phyloP scores from a whole-genome alignment of 441 rosid species.

The Adansonia madagascariensis region DNA sequence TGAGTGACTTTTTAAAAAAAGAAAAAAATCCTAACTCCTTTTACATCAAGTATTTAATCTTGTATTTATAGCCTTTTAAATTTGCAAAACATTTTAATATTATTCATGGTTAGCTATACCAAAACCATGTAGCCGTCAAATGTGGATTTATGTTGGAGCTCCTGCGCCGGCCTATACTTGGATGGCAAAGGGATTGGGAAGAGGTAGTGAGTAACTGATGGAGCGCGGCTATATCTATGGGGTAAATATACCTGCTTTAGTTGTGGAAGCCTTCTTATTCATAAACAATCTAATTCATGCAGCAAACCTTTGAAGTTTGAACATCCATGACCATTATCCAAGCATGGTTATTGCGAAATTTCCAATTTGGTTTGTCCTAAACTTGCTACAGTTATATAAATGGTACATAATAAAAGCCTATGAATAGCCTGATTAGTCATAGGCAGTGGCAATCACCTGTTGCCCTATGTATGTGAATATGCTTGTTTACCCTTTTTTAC shows the following conservation, averaged over 20 bases:
- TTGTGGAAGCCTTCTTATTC: neutral
- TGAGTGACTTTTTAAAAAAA: neutral
- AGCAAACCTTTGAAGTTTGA: neutral
- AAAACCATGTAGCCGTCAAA: neutral
- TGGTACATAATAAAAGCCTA: neutral
- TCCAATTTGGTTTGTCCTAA: neutral
- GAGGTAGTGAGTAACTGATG: neutral
- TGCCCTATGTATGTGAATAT: neutral
- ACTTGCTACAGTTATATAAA: neutral
- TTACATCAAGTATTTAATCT: neutral
- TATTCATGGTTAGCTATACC: neutral
- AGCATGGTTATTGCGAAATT: neutral
- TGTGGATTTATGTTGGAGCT: neutral
- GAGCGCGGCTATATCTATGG: neutral
- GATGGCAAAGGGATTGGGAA: neutral
- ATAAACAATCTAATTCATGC: neutral
- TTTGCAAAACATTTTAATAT: neutral
- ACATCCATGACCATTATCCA: neutral
- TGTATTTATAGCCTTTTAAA: neutral
- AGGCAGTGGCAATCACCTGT: neutral
- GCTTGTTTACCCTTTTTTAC: neutral
- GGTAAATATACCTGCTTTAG: neutral
- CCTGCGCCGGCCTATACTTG: neutral
- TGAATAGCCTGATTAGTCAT: neutral
- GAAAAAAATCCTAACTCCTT: neutral